phyloP scores from a whole-genome alignment of 768 basidiomycete species.

The Naematelia encephala region DNA sequence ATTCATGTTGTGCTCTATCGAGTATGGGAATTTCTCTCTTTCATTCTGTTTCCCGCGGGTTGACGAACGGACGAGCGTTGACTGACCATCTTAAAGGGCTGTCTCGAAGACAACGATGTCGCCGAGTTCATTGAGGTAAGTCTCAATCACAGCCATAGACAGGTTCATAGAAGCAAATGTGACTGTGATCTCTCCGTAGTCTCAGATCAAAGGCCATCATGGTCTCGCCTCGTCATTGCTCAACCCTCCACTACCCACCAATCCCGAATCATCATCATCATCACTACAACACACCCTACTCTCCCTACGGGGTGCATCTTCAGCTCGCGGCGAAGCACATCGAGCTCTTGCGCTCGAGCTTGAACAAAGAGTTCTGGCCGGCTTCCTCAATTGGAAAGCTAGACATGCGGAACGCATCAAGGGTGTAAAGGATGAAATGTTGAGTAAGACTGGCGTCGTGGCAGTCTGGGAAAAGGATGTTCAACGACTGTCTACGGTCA shows the following conservation, averaged over 20 bases:
- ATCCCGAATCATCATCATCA: slow-evolving; percentile 15
- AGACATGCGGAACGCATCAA: slow-evolving; percentile 67
- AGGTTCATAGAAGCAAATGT: too few species aligned
- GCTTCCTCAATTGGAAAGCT: slow-evolving; percentile 75
- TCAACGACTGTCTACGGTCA: slow-evolving; percentile 30
- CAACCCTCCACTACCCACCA: slow-evolving; percentile 56
- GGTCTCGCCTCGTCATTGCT: slow-evolving; percentile 53
- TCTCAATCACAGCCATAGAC: slow-evolving; percentile 8
- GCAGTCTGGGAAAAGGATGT: slow-evolving; percentile 54
- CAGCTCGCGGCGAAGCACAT: slow-evolving; percentile 69
- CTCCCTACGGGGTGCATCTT: slow-evolving; percentile 32
- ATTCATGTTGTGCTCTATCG: too few species aligned
- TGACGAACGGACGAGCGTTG: too few species aligned
- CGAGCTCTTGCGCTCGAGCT: slow-evolving; percentile 70
- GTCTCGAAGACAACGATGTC: slow-evolving; percentile 78
- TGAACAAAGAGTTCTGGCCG: slow-evolving; percentile 68
- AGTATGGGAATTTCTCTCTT: too few species aligned
- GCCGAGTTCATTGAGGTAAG: slow-evolving; percentile 75
- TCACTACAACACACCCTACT: slow-evolving; percentile 38
- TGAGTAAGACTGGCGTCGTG: slow-evolving; percentile 71
- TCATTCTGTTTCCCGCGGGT: too few species aligned
- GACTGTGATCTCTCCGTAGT: slow-evolving; percentile 53
- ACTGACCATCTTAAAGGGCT: slow-evolving; percentile 58
- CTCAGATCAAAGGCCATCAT: slow-evolving; percentile 68
- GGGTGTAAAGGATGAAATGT: slow-evolving; percentile 59